phyloP scores from a whole-genome alignment of 495 filamentous ascomycete genomes.

The Cladorrhinum samala region DNA sequence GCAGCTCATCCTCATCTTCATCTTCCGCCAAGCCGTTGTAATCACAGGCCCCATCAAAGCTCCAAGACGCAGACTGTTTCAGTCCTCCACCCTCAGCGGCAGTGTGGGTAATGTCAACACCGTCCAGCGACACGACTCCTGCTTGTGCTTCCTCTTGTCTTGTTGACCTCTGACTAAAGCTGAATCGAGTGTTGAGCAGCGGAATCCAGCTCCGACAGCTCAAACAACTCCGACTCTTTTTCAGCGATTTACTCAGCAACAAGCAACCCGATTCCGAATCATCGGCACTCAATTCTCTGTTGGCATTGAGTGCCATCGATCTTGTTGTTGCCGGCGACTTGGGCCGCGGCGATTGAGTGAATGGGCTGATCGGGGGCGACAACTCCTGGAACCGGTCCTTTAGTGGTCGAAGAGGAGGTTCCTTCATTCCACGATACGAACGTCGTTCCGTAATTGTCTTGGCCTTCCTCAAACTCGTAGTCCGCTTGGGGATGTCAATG shows the following conservation, averaged over 20 bases:
- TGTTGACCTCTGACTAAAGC: conserved; percentile 5
- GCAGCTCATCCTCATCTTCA: background rate
- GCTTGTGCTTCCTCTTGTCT: background rate
- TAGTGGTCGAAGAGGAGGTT: background rate
- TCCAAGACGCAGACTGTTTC: conserved; percentile 5
- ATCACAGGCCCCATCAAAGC: conserved; percentile 17
- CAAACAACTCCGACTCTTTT: conserved; percentile 9
- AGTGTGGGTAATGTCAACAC: background rate
- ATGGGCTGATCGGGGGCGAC: background rate
- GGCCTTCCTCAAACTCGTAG: conserved; percentile 11
- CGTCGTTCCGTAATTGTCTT: background rate
- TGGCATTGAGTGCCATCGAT: background rate
- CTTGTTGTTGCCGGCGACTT: background rate
- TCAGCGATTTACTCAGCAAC: conserved; percentile 1
- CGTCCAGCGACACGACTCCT: background rate
- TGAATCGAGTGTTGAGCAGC: conserved; percentile 5
- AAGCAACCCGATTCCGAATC: conserved; percentile 5
- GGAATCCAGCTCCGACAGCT: conserved; percentile 7
- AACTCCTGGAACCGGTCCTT: conserved; percentile 9
- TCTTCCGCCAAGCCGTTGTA: conserved; percentile 4
- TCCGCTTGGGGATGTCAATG: conserved; percentile 14
- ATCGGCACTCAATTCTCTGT: background rate
- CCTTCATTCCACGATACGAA: background rate
- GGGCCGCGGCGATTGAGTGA: background rate
- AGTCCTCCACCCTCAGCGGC: background rate